phyloP scores from a whole-genome alignment of 2,329 filamentous ascomycete genomes.

The Davidsoniella eucalypti region DNA sequence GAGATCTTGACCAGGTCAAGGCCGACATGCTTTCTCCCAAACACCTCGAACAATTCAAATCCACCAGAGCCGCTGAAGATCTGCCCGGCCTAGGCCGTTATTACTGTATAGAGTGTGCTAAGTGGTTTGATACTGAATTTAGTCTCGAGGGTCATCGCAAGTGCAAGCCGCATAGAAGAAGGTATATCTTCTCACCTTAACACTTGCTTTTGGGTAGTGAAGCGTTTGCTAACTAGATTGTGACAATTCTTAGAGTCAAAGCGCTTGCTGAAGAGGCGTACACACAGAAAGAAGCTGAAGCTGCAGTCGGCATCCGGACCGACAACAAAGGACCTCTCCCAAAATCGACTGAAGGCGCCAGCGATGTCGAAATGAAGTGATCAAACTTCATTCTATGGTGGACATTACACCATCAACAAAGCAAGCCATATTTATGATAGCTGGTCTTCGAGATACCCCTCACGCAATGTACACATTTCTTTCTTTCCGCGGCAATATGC shows the following conservation, averaged over 20 bases:
- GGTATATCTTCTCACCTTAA: constrained; percentile 30
- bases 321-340: constrained; percentile 38
- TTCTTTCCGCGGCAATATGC: no score
- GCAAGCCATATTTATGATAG: neutral
- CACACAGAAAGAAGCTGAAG: constrained; percentile 71
- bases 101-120: constrained; percentile 88
- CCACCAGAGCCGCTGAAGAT: constrained; percentile 67
- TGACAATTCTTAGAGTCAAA: constrained; percentile 44
- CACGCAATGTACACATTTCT: no score
- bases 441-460: no score
- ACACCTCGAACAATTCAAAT: constrained; percentile 66
- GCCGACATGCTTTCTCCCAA: constrained; percentile 62
- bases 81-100: constrained; percentile 70
- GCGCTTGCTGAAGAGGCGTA: constrained; percentile 72
- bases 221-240: constrained; percentile 14
- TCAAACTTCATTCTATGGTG: neutral
- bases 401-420: neutral
- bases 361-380: constrained; percentile 23
- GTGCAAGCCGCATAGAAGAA: constrained; percentile 87
- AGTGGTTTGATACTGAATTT: constrained; percentile 80
- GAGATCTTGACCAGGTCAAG: constrained; percentile 86
- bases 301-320: constrained; percentile 53
- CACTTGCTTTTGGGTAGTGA: neutral
- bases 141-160: constrained; percentile 61
- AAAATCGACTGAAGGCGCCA: constrained; percentile 3